phyloP scores from a whole-genome alignment of 2,329 filamentous ascomycete species.

The Ceratocystis alfenasii region DNA sequence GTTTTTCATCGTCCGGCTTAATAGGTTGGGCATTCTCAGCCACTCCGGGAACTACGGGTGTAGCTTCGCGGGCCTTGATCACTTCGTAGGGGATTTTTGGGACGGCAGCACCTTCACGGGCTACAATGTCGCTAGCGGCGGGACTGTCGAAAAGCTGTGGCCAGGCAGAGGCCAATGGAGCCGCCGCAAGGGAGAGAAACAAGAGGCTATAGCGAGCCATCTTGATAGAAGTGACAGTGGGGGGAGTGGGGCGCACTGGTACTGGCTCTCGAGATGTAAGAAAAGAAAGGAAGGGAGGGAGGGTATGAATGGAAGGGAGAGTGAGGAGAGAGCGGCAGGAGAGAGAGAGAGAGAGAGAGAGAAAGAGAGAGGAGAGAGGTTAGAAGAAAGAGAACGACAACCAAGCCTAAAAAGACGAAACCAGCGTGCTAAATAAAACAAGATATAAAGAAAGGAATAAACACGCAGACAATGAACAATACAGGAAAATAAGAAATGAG shows the following conservation, averaged over 20 bases:
- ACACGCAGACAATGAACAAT: background rate
- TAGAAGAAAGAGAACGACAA: conserved; percentile 3
- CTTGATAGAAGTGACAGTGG: background rate
- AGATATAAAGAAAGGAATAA: conserved; percentile 3
- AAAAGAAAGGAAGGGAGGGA: background rate
- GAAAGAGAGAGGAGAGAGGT: background rate
- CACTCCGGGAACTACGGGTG: background rate
- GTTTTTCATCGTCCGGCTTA: background rate
- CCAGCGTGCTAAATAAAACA: background rate
- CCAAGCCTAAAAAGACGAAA: background rate
- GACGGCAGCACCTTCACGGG: background rate
- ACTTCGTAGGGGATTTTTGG: conserved; percentile 7
- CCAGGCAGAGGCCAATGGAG: conserved; percentile 19
- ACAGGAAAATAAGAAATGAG: background rate
- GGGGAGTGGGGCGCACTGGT: background rate
- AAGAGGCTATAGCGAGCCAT: conserved; percentile 18
- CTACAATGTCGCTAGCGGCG: background rate
- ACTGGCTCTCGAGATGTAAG: background rate
- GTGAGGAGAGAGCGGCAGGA: background rate
- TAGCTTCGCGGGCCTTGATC: background rate
- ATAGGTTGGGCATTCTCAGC: background rate
- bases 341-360: background rate
- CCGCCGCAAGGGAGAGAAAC: conserved; percentile 12
- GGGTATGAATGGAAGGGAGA: background rate
- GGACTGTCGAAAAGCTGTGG: conserved; percentile 21